Base-by-base conservation (phyloP, 2,329 filamentous ascomycete species). In the Drechslerella dactyloides region DNA sequence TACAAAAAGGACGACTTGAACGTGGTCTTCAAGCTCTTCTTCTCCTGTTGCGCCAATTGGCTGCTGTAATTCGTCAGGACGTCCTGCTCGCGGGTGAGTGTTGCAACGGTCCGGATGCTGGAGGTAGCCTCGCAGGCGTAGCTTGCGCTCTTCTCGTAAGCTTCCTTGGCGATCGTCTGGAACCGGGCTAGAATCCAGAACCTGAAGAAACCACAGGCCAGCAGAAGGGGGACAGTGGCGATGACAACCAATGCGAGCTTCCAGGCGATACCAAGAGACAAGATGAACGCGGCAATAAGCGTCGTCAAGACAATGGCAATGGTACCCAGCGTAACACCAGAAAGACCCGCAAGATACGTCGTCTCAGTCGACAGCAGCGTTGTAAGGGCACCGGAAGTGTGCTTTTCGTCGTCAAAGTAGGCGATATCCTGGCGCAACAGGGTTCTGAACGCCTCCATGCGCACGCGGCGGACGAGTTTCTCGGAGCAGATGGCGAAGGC, bases 71-170 rank as follows among this genome's bases (percentile, higher is more conserved):
- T 84, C 1, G 80, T 77, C 76, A 91, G 84, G 1, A 97, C 91
- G 77, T 96, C 91, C 0, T 85, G 80, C 80, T 99, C 94, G 8
- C 93, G 86, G 0, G 93, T 96, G 50, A 99, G 84, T 7, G 91
- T 90, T 2, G 93, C 93, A 8, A 97, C 93, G 1, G 94, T 97
- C 57, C 93, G 89, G 75, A 97, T 97, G 5, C 93, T 90, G 1
- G 91, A 93, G 33, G 96, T 96, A 48, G 93, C 93, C 80, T 99
- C 94, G 52, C 93, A 94, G 10, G 94, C 94, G 78, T 90, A 96
- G 63, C 88, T 89, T 6, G 93, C 93, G 68, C 91, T 93, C 65
- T 85, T 82, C 77, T 91, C 85, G 78, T 97, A 93, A 2, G 91
- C 88, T 74, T 84, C 83, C 82, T 94, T 96, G 1, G 91, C 88